Percentiles rank a stretch among this genome's conserved stretches.
phyloP scores from a whole-genome alignment of 129 eudicot species.

The Tanacetum coccineum region DNA sequence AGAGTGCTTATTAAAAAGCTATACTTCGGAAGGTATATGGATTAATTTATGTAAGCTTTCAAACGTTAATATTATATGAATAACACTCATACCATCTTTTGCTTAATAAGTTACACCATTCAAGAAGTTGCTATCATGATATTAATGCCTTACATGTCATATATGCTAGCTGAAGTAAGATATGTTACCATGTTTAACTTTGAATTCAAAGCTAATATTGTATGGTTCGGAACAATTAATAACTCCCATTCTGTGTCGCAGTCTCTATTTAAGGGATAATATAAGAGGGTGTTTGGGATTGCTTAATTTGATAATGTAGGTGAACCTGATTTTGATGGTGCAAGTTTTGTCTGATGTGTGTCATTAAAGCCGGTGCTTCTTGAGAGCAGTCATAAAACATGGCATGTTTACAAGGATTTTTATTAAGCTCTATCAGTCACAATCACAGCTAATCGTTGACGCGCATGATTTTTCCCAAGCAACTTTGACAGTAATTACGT shows the following conservation, averaged over 20 bases:
- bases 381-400: too few species aligned
- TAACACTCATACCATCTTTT: slow-evolving; percentile 14
- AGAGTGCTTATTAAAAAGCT: slow-evolving; percentile 86
- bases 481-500: too few species aligned
- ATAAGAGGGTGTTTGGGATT: too few species aligned
- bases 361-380: too few species aligned
- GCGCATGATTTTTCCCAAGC: too few species aligned
- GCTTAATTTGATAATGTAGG: too few species aligned
- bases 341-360: too few species aligned
- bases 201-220: neutral
- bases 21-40: slow-evolving; percentile 76
- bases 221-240: slow-evolving; percentile 7
- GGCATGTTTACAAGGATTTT: too few species aligned
- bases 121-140: slow-evolving; percentile 71
- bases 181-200: neutral
- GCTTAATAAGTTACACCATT: slow-evolving; percentile 39
- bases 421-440: too few species aligned
- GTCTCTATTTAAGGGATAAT: too few species aligned
- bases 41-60: neutral
- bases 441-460: too few species aligned
- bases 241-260: slow-evolving; percentile 39
- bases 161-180: slow-evolving; percentile 65
- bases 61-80: slow-evolving; percentile 1
- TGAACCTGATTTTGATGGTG: too few species aligned
- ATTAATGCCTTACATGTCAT: slow-evolving; percentile 67